These are phyloP conservation scores for Hypomontagnella monticulosa DNA, from an alignment of 495 filamentous ascomycete genomes.

Conservation along the genomic window DNA sequence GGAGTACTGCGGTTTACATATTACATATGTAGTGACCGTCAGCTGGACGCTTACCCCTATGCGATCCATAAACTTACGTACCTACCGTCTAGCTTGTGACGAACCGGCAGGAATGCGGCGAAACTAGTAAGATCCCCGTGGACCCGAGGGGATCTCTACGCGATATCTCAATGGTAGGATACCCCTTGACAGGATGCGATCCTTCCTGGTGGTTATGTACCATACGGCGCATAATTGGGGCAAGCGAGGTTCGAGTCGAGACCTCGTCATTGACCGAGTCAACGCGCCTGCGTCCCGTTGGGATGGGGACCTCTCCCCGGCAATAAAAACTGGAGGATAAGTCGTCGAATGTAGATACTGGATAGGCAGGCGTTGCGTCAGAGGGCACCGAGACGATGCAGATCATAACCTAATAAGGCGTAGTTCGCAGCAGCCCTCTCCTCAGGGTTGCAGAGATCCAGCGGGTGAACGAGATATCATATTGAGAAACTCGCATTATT, in stretches of 20 bases:
- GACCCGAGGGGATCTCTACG: slow-evolving; percentile 27
- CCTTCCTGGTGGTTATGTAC: slow-evolving; percentile 11
- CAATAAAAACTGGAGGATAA: slow-evolving; percentile 26
- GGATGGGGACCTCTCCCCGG: slow-evolving; percentile 13
- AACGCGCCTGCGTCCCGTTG: slow-evolving; percentile 14
- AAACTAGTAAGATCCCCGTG: slow-evolving; percentile 35
- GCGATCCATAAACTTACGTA: slow-evolving; percentile 11
- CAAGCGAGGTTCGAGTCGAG: background rate
- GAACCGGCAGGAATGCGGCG: slow-evolving; percentile 37
- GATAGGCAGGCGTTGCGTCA: slow-evolving; percentile 42
- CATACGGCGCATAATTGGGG: background rate
- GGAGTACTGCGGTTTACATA: slow-evolving; percentile 7
- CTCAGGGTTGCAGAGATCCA: slow-evolving; percentile 37
- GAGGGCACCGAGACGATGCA: slow-evolving; percentile 24
- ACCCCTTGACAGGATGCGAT: slow-evolving; percentile 17
- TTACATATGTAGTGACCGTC: slow-evolving; percentile 22
- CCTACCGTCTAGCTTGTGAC: slow-evolving; percentile 20
- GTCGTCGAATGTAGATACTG: slow-evolving; percentile 29
- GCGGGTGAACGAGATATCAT: slow-evolving; percentile 37
- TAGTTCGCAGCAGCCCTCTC: slow-evolving; percentile 29
- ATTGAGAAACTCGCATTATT: slow-evolving; percentile 20
- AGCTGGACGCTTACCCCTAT: slow-evolving; percentile 31
- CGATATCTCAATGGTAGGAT: slow-evolving; percentile 28
- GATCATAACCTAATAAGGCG: slow-evolving; percentile 29
- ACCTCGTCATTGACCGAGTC: slow-evolving; percentile 25